phyloP scores from a whole-genome alignment of 1,139 yeast genomes.

The Insectozyma bohioensis region DNA sequence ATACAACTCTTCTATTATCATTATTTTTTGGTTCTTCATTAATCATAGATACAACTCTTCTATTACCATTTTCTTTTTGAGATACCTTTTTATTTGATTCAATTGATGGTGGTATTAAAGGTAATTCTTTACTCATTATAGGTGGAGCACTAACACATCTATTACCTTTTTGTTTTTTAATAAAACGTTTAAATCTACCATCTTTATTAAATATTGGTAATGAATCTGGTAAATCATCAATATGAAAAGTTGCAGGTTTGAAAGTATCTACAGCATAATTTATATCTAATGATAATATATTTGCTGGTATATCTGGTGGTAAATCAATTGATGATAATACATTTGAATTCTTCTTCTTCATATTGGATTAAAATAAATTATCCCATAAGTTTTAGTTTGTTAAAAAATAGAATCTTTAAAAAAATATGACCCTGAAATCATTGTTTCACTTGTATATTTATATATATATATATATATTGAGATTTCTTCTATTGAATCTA shows the following conservation, averaged over 20 bases:
- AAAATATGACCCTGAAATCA: no score
- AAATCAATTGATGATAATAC: constrained; percentile 9
- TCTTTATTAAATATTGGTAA: constrained; percentile 29
- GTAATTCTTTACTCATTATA: constrained; percentile 6
- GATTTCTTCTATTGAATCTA: no score
- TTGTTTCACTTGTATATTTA: no score
- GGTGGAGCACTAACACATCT: constrained; percentile 14
- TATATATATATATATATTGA: no score
- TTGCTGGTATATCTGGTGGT: constrained; percentile 15
- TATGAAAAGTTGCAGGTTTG: constrained; percentile 25
- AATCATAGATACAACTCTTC: background rate
- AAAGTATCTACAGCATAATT: constrained; percentile 32
- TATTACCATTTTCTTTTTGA: background rate
- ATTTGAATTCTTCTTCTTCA: constrained; percentile 4
- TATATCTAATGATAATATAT: constrained; percentile 15
- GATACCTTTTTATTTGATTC: background rate
- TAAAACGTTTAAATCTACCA: constrained; percentile 24
- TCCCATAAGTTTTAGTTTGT: background rate
- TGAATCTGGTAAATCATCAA: constrained; percentile 31
- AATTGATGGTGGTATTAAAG: constrained; percentile 4
- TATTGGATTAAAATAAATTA: background rate
- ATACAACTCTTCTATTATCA: no score
- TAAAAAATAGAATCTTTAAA: no score
- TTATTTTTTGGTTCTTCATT: background rate
- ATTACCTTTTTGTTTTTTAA: constrained; percentile 8